Percentiles rank a stretch among this genome's conserved stretches.
Evolutionary conservation across 352 stramenopile species (phyloP).

Genomic region (Phytopythium vexans): DNA sequence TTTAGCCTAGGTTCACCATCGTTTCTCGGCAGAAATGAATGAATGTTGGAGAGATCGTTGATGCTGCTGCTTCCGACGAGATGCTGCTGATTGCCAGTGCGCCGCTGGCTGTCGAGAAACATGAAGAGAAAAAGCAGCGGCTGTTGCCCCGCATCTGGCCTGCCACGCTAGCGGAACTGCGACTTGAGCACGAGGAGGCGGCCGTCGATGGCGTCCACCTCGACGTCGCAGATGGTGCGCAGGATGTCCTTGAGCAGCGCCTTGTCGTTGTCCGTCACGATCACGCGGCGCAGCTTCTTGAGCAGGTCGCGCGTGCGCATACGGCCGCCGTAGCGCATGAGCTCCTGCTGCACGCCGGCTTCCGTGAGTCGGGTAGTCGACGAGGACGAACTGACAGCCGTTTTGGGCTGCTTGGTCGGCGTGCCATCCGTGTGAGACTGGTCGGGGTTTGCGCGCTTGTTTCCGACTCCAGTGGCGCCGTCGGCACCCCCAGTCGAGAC

Average conservation of each 20-base stretch:
- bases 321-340: slow-evolving; percentile 78
- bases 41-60: no score
- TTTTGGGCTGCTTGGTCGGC: slow-evolving; percentile 37
- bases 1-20: no score
- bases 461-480: slow-evolving; percentile 17
- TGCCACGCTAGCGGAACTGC: slow-evolving; percentile 69
- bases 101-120: no score
- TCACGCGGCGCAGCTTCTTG: slow-evolving; percentile 77
- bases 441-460: slow-evolving; percentile 44
- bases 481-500: slow-evolving; percentile 9
- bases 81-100: no score
- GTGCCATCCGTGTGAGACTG: slow-evolving; percentile 51
- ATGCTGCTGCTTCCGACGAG: no score
- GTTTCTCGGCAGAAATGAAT: no score
- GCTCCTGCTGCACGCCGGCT: slow-evolving; percentile 76
- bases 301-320: slow-evolving; percentile 80
- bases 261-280: slow-evolving; percentile 78
- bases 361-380: slow-evolving; percentile 72
- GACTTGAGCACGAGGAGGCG: slow-evolving; percentile 81
- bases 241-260: slow-evolving; percentile 85
- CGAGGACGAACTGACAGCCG: slow-evolving; percentile 13
- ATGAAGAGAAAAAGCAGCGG: no score
- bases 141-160: no score
- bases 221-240: slow-evolving; percentile 84
- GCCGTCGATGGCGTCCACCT: slow-evolving; percentile 83